Conservation (phyloP, 108 stramenopile genomes). For the Discostella stelligeroides region DNA sequence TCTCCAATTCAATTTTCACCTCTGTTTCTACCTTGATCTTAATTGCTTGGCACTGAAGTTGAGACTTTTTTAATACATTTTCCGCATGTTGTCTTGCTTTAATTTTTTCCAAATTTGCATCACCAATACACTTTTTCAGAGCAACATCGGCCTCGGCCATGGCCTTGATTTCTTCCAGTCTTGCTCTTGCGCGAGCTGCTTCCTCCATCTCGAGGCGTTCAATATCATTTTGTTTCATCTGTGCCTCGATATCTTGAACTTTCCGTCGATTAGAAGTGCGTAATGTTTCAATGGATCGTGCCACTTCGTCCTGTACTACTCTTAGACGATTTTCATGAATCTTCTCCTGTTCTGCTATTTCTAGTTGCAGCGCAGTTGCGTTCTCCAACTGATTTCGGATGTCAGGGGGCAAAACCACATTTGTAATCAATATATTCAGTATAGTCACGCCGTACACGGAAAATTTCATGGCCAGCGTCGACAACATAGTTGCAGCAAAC, state of each 20-base stretch:
- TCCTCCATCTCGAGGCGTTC: slow-evolving; percentile 61
- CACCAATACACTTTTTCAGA: slow-evolving; percentile 50
- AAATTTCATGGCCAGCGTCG: slow-evolving; percentile 40
- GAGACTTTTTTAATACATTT: slow-evolving; percentile 50
- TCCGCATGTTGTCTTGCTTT: slow-evolving; percentile 62
- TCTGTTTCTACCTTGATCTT: slow-evolving; percentile 47
- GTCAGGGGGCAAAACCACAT: slow-evolving; percentile 52
- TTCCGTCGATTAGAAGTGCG: slow-evolving; percentile 51
- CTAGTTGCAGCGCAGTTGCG: slow-evolving; percentile 53
- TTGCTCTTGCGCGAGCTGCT: slow-evolving; percentile 46
- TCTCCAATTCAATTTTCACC: slow-evolving; percentile 31
- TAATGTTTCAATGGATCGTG: slow-evolving; percentile 49
- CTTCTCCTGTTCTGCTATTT: slow-evolving; percentile 60
- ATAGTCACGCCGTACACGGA: slow-evolving; percentile 53
- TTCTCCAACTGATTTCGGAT: slow-evolving; percentile 56
- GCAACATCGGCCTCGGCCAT: slow-evolving; percentile 48
- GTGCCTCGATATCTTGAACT: slow-evolving; percentile 55
- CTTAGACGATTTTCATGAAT: slow-evolving; percentile 54
- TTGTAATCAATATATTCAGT: slow-evolving; percentile 58
- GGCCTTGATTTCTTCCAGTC: slow-evolving; percentile 55
- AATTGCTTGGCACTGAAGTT: slow-evolving; percentile 48
- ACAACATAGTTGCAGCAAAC: slow-evolving; percentile 52
- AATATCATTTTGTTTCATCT: slow-evolving; percentile 56
- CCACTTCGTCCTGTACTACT: slow-evolving; percentile 50
- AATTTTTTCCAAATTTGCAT: slow-evolving; percentile 54